phyloP scores from a whole-genome alignment of 73 alveolate species.

The Blepharisma stoltei region DNA sequence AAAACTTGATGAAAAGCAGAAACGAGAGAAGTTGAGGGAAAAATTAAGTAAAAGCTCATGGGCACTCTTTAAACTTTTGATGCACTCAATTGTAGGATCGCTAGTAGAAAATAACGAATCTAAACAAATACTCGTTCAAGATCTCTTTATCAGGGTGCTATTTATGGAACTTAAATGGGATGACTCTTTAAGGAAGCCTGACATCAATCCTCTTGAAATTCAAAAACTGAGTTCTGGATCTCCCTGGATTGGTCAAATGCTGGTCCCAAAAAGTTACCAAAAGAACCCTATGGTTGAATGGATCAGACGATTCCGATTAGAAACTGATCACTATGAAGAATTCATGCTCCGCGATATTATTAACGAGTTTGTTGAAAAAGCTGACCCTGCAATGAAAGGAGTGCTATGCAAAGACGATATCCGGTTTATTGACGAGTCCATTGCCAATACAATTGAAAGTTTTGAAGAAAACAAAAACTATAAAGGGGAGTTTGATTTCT shows the following conservation, averaged over 20 bases:
- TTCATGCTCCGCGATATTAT: neutral
- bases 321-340: slow-evolving; percentile 2
- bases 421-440: neutral
- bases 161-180: slow-evolving; percentile 19
- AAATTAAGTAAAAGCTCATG: slow-evolving; percentile 19
- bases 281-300: slow-evolving; percentile 28
- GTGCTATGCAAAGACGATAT: neutral
- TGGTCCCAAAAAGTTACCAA: slow-evolving; percentile 2
- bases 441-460: neutral
- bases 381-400: slow-evolving; percentile 27
- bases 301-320: neutral
- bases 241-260: neutral
- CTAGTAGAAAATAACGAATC: neutral
- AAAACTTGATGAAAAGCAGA: neutral
- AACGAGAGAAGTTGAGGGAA: neutral
- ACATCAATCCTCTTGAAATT: neutral
- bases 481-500: slow-evolving; percentile 6
- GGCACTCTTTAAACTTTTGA: slow-evolving; percentile 11
- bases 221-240: neutral
- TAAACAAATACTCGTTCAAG: neutral
- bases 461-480: slow-evolving; percentile 24
- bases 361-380: slow-evolving; percentile 5
- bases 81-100: slow-evolving; percentile 7
- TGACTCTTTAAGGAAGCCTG: slow-evolving; percentile 9
- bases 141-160: neutral